phyloP scores from a whole-genome alignment of 345 rosid species.

The Ailanthus altissimus region DNA sequence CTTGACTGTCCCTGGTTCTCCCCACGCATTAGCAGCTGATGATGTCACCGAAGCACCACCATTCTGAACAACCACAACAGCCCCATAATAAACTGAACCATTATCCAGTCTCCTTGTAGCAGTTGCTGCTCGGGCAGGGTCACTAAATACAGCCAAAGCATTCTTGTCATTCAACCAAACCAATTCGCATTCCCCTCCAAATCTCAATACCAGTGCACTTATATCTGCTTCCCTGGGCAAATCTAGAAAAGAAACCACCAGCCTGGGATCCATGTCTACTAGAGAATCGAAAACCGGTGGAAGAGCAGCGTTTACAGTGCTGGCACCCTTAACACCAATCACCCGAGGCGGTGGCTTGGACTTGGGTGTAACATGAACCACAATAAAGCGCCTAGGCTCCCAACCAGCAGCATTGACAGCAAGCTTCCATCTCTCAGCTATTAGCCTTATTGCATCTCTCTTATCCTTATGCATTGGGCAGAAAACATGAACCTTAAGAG shows the following conservation, averaged over 20 bases:
- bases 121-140: conserved; percentile 96
- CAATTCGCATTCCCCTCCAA: conserved; percentile 96
- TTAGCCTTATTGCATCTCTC: conserved; percentile 77
- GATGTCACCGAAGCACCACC: conserved; percentile 34
- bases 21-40: conserved; percentile 60
- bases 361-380: conserved; percentile 69
- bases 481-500: conserved; percentile 84
- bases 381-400: conserved; percentile 93
- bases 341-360: conserved; percentile 81
- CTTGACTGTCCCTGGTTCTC: conserved; percentile 38
- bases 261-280: conserved; percentile 96
- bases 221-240: conserved; percentile 89
- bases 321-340: conserved; percentile 65
- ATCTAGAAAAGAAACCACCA: conserved; percentile 82
- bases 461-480: conserved; percentile 93
- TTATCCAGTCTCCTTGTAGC: conserved; percentile 97
- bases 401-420: conserved; percentile 71
- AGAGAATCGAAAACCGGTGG: conserved; percentile 69
- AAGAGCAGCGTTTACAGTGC: conserved; percentile 42
- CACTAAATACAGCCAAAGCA: conserved; percentile 84
- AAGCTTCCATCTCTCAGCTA: conserved; percentile 99
- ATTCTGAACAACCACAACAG: conserved; percentile 51
- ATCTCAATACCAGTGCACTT: conserved; percentile 75
- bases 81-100: conserved; percentile 80
- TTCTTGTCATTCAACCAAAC: conserved; percentile 95